A percentile compares a stretch with the other conserved stretches of the same genome.
phyloP scores from a whole-genome alignment of 805 yeast genomes.

The Saturnispora halmiae region DNA sequence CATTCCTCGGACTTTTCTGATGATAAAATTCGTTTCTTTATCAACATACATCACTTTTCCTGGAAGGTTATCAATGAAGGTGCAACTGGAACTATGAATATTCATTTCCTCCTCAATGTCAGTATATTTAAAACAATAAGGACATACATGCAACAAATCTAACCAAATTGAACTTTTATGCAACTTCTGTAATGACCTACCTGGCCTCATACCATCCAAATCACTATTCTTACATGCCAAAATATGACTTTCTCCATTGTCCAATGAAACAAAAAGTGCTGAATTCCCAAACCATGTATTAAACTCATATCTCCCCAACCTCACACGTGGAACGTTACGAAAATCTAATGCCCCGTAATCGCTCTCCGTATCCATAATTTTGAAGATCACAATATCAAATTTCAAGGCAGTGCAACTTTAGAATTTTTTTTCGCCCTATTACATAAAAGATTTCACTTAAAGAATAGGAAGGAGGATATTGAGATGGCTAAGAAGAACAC shows the following conservation, averaged over 20 bases:
- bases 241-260: conserved; percentile 1
- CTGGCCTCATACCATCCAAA: conserved; percentile 3
- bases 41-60: conserved; percentile 57
- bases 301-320: conserved; percentile 58
- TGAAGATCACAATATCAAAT: background rate
- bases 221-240: conserved; percentile 2
- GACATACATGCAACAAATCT: conserved; percentile 62
- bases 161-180: conserved; percentile 36
- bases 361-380: conserved; percentile 26
- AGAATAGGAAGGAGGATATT: background rate
- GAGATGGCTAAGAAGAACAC: conserved; percentile 9
- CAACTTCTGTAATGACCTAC: background rate
- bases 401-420: conserved; percentile 11
- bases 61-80: conserved; percentile 32
- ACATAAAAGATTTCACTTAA: background rate
- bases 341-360: conserved; percentile 53
- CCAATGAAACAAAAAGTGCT: conserved; percentile 50
- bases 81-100: conserved; percentile 43
- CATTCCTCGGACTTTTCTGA: conserved; percentile 61
- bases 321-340: conserved; percentile 57
- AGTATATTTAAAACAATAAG: conserved; percentile 76
- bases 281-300: conserved; percentile 86
- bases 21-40: conserved; percentile 43
- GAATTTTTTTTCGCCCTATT: background rate
- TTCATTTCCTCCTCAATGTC: conserved; percentile 35